Conservation (phyloP, 1,284 basidiomycete genomes). For the Ceratobasidium sp. region DNA sequence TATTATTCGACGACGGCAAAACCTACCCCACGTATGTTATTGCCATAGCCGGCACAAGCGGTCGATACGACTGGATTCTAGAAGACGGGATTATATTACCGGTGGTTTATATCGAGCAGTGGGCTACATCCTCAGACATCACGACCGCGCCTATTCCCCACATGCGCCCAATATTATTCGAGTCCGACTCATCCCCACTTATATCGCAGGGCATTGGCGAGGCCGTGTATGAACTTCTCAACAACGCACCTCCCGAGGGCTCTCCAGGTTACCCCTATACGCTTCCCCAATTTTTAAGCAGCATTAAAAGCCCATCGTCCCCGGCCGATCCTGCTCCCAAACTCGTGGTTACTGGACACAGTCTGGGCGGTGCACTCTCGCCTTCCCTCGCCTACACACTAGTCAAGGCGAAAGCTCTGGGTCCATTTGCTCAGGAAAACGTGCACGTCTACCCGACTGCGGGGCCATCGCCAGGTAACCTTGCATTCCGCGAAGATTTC, state of each 20-base stretch:
- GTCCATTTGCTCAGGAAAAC: not conserved
- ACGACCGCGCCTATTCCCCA: no score
- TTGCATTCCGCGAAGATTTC: not conserved
- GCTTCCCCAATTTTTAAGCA: not conserved
- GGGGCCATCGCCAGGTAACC: constrained; percentile 26
- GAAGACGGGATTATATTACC: no score
- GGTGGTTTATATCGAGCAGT: no score
- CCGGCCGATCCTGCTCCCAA: not conserved
- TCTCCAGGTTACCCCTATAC: not conserved
- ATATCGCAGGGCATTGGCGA: not conserved
- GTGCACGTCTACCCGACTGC: constrained; percentile 20
- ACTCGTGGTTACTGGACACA: constrained; percentile 32
- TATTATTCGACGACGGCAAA: no score
- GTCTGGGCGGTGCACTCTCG: constrained; percentile 32
- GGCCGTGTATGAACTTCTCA: not conserved
- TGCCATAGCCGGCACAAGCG: no score
- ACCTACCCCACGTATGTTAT: no score
- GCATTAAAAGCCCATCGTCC: no score
- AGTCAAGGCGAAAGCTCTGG: not conserved
- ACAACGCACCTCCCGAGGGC: not conserved
- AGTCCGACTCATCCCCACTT: not conserved
- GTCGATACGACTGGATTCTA: no score
- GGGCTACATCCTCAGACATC: no score
- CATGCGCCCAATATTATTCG: no score
- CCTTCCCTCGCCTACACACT: constrained; percentile 20